Percentiles rank a stretch among this genome's conserved stretches.
These are phyloP conservation scores for Tuber brumale DNA, from an alignment of 495 filamentous ascomycete genomes.

Conservation along the genomic window DNA sequence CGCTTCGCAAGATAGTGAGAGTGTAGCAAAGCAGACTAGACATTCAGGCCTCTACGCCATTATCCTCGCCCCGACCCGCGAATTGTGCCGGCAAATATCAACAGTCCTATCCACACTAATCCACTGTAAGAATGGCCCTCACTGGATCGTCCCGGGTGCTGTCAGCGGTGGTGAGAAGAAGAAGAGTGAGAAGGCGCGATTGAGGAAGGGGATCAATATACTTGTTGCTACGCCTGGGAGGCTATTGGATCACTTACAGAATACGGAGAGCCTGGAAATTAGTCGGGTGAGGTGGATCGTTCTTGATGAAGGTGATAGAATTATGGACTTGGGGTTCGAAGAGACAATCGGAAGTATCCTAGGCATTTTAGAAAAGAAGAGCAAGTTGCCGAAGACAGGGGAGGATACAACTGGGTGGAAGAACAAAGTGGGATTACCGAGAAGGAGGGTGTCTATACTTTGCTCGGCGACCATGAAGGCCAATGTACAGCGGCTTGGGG, in stretches of 20 bases:
- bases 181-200: conserved; percentile 86
- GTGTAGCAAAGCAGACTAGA: conserved; percentile 53
- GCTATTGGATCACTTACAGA: conserved; percentile 80
- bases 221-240: conserved; percentile 90
- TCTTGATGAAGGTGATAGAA: conserved; percentile 86
- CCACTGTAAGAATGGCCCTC: conserved; percentile 58
- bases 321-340: conserved; percentile 97
- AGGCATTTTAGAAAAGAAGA: conserved; percentile 71
- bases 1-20: conserved; percentile 35
- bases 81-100: conserved; percentile 88
- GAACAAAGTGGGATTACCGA: conserved; percentile 56
- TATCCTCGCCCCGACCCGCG: conserved; percentile 82
- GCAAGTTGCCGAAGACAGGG: conserved; percentile 47
- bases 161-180: conserved; percentile 97
- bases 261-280: conserved; percentile 81
- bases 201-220: conserved; percentile 91
- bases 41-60: conserved; percentile 89
- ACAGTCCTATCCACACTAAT: conserved; percentile 73
- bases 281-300: conserved; percentile 88
- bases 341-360: conserved; percentile 61
- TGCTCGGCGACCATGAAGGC: conserved; percentile 97
- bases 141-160: conserved; percentile 83
- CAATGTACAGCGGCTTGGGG: conserved; percentile 82
- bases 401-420: conserved; percentile 40
- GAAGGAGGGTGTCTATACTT: conserved; percentile 73